Percentiles rank a stretch among this genome's conserved stretches.
Evolutionary conservation across 768 basidiomycete genomes (phyloP).

Genomic region (Mycena rebaudengoi): DNA sequence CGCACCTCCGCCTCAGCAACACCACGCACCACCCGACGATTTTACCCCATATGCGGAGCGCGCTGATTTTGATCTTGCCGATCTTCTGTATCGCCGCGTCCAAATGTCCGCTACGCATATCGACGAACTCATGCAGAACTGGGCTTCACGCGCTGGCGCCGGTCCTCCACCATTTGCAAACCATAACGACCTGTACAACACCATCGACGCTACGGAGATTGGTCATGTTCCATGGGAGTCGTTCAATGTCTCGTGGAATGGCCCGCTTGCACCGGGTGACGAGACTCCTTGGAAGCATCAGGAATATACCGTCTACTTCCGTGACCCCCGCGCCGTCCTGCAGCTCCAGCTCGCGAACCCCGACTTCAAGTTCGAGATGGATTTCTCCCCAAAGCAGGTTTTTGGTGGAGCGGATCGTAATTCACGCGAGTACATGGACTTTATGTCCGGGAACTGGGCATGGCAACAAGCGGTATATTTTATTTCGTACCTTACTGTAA

Average conservation of each 20-base stretch:
- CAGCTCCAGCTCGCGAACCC: conserved; percentile 23
- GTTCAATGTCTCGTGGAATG: conserved; percentile 21
- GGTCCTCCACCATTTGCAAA: conserved; percentile 32
- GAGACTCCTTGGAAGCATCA: conserved; percentile 36
- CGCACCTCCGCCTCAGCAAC: too few species aligned
- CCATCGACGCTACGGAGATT: conserved; percentile 31
- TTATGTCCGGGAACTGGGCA: conserved; percentile 37
- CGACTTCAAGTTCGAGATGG: conserved; percentile 25
- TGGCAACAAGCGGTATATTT: conserved; percentile 34
- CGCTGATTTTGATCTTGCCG: too few species aligned
- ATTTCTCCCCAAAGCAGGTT: conserved; percentile 25
- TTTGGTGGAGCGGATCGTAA: conserved; percentile 2
- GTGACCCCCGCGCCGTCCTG: conserved; percentile 20
- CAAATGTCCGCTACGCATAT: too few species aligned
- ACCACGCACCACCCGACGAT: too few species aligned
- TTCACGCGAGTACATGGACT: conserved; percentile 19
- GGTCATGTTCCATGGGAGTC: conserved; percentile 33
- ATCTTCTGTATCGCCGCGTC: too few species aligned
- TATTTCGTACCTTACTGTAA: conserved; percentile 34
- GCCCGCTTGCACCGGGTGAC: conserved; percentile 11
- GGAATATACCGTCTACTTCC: conserved; percentile 30
- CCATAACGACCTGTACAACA: conserved; percentile 26
- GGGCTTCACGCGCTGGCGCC: too few species aligned
- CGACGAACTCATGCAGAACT: too few species aligned
- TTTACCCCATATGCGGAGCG: too few species aligned